Evolutionary conservation across 805 yeast genomes (phyloP), one percentile per base, ranked within the genome.

Genomic region (Ogataea salicorniae): DNA sequence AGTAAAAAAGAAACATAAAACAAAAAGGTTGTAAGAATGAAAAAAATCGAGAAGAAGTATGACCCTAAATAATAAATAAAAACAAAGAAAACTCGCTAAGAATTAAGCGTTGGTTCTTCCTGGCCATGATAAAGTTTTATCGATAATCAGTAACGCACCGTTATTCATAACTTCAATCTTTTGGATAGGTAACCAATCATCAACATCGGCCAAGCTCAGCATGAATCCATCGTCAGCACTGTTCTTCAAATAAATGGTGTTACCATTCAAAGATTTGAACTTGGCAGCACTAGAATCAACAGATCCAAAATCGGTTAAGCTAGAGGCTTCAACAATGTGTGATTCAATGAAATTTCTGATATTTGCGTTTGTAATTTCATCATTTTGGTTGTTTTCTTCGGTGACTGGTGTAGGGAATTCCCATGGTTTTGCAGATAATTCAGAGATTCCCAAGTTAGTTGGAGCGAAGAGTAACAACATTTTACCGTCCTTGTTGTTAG

Each of bases 391-490:
- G 35, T 73, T 57, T 33, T 63, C 68, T 6, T 68, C 71, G 20
- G 70, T 71, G 15, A 79, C 69, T 5, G 70, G 57, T 7, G 59
- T 62, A 0, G 95, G 95, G 63, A 84, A 88, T 60, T 84, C 83
- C 96, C 95, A 89, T 18, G 96, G 96, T 62, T 87, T 88, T 46
- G 62, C 47, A 4, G 64, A 13, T 42, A 83, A 59, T 2, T 71
- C 66, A 33, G 67, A 67, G 49, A 88, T 70, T 4, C 88, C 91
- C 13, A 63, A 64, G 58, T 88, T 80, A 2, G 80, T 70, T 7
- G 96, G 96, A 3, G 95, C 87, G 58, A 88, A 75, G 6, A 88
- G 75, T 20, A 87, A 66, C 53, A 76, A 44, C 63, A 62, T 61
- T 18, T 46, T 37, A 8, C 46, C 46, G 8, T 51, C 49, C 8